These are phyloP conservation scores for Quambalaria eucalypti DNA, from an alignment of 1,284 basidiomycete species.

Conservation along the genomic window DNA sequence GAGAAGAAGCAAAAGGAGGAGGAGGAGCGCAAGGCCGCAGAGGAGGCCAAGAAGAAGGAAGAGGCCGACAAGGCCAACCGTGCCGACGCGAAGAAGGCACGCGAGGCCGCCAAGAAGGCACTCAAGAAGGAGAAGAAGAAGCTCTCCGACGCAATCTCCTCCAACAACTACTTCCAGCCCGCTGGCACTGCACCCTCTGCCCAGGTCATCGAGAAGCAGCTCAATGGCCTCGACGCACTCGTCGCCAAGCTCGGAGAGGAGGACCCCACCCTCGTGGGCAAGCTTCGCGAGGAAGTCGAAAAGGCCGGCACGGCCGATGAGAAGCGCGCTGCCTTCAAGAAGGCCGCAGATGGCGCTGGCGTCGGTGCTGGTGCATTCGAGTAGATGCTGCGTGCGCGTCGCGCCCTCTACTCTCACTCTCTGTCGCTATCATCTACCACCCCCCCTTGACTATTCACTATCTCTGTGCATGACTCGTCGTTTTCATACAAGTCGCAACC, in stretches of 20 bases:
- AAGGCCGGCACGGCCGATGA: conserved; percentile 34
- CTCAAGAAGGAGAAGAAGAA: conserved; percentile 46
- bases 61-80: conserved; percentile 59
- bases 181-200: conserved; percentile 50
- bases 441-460: no score
- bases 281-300: conserved; percentile 52
- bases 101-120: conserved; percentile 53
- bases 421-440: no score
- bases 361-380: conserved; percentile 35
- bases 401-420: no score
- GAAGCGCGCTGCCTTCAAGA: conserved; percentile 50
- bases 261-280: conserved; percentile 53
- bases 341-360: conserved; percentile 50
- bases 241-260: conserved; percentile 48
- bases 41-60: conserved; percentile 64
- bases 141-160: conserved; percentile 50
- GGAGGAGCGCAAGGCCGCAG: conserved; percentile 54
- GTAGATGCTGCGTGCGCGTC: no score
- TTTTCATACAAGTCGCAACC: no score
- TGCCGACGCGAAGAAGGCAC: conserved; percentile 87
- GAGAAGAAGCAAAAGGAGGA: conserved; percentile 24
- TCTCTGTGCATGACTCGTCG: no score
- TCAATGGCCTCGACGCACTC: conserved; percentile 54
- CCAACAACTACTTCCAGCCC: conserved; percentile 56
- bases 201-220: conserved; percentile 53